Evolutionary conservation across 2,329 filamentous ascomycete genomes (phyloP).

Genomic region (Calonectria crousiana): DNA sequence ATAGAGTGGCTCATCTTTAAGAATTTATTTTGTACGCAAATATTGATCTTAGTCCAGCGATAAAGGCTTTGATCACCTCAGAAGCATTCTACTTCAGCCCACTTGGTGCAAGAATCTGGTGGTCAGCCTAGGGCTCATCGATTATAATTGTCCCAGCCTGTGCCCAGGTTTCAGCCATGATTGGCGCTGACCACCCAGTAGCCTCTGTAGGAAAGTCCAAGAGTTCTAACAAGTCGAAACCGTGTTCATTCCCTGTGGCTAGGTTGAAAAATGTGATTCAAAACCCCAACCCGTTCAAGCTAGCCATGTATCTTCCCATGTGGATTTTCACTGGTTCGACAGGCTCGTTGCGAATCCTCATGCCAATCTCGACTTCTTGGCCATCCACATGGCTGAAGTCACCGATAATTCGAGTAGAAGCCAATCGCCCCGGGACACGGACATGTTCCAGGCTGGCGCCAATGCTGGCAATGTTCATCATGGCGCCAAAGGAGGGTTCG

Average conservation of each 20-base stretch:
- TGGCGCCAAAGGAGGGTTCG: constrained; percentile 73
- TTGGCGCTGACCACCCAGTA: not conserved
- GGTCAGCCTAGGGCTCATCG: not conserved
- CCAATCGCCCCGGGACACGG: constrained; percentile 60
- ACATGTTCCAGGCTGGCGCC: constrained; percentile 54
- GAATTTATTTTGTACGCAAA: no score
- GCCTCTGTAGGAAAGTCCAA: constrained; percentile 9
- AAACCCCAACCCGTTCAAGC: constrained; percentile 78
- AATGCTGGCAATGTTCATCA: constrained; percentile 57
- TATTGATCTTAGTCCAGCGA: not conserved
- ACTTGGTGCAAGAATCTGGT: not conserved
- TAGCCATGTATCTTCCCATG: constrained; percentile 75
- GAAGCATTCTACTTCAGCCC: not conserved
- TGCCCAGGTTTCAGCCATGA: not conserved
- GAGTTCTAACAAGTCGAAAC: not conserved
- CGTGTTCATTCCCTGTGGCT: not conserved
- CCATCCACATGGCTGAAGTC: constrained; percentile 50
- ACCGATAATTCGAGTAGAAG: not conserved
- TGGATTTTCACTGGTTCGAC: constrained; percentile 61
- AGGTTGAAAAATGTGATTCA: constrained; percentile 64
- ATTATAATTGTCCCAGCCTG: not conserved
- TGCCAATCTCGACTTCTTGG: constrained; percentile 71
- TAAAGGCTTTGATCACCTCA: not conserved
- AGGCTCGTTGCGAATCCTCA: constrained; percentile 39
- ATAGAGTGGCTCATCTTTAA: not conserved